These are phyloP conservation scores for Diaporthe helianthi DNA, from an alignment of 2,329 filamentous ascomycete genomes.

Conservation along the genomic window DNA sequence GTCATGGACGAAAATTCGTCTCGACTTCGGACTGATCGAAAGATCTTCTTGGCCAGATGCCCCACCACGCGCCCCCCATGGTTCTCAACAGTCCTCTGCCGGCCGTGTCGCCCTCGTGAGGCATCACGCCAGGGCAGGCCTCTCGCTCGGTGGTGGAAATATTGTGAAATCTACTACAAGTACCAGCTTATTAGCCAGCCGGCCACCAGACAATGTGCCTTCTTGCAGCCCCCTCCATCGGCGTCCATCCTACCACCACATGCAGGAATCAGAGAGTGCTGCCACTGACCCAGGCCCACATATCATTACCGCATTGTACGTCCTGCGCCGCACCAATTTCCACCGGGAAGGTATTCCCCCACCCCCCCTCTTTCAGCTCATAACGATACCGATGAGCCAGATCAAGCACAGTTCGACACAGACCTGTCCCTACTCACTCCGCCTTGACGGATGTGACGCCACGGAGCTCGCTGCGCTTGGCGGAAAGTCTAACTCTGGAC, in stretches of 20 bases:
- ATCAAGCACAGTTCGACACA: slow-evolving; percentile 15
- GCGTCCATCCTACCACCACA: too few species aligned
- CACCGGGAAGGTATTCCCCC: slow-evolving; percentile 4
- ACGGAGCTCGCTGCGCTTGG: slow-evolving; percentile 22
- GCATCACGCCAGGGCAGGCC: neutral
- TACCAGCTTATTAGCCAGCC: neutral
- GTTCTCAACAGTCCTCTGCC: neutral
- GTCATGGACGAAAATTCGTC: slow-evolving; percentile 12
- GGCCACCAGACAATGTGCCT: neutral
- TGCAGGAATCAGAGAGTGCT: slow-evolving; percentile 11
- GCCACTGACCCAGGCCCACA: slow-evolving; percentile 24
- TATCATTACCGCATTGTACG: slow-evolving; percentile 29
- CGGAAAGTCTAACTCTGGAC: slow-evolving; percentile 15
- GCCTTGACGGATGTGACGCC: slow-evolving; percentile 25
- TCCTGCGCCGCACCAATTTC: slow-evolving; percentile 16
- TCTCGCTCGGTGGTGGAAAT: neutral
- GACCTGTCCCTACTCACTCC: slow-evolving; percentile 1
- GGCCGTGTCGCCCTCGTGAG: neutral
- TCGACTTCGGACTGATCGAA: slow-evolving; percentile 20
- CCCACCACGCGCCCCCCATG: neutral
- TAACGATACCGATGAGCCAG: slow-evolving; percentile 15
- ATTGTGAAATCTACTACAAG: neutral
- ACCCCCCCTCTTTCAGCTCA: neutral
- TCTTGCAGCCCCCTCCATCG: neutral
- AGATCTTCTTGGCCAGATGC: slow-evolving; percentile 14